Evolutionary conservation across 2,329 filamentous ascomycete genomes (phyloP).

Genomic region (Aspergillus melleus): DNA sequence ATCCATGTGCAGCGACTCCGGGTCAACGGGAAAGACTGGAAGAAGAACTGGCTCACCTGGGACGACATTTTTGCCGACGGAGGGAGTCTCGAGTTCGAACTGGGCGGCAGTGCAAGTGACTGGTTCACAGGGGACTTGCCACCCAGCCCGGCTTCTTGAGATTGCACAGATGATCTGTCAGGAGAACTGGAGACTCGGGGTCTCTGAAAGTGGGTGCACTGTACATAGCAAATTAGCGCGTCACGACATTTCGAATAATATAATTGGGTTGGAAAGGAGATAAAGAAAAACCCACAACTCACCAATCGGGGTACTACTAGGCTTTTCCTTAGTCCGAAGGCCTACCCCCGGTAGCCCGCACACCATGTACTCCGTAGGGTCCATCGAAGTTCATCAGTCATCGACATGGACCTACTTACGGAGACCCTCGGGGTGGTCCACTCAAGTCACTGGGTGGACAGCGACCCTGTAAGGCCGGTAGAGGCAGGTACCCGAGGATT

Average conservation of each 20-base stretch:
- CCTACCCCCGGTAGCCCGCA: neutral
- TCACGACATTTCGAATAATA: neutral
- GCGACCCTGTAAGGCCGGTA: neutral
- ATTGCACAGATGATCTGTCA: neutral
- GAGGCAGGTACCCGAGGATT: neutral
- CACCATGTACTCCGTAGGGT: neutral
- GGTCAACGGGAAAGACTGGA: slow-evolving; percentile 65
- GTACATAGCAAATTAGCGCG: neutral
- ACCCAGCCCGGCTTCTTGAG: slow-evolving; percentile 56
- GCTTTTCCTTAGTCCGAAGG: neutral
- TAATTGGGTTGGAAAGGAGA: neutral
- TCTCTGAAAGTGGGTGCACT: neutral
- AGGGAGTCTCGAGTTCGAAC: slow-evolving; percentile 63
- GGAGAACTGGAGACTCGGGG: neutral
- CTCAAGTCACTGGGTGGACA: neutral
- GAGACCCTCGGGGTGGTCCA: neutral
- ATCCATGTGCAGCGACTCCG: slow-evolving; percentile 66
- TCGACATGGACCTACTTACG: neutral
- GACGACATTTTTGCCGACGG: slow-evolving; percentile 65
- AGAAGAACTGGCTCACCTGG: slow-evolving; percentile 66
- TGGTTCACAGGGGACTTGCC: slow-evolving; percentile 64
- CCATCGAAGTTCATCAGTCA: neutral
- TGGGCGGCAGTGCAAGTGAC: slow-evolving; percentile 53
- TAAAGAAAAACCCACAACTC: neutral
- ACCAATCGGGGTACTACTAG: neutral